Conservation (phyloP, 306 rosid genomes). For the Erythrophleum fordii region DNA sequence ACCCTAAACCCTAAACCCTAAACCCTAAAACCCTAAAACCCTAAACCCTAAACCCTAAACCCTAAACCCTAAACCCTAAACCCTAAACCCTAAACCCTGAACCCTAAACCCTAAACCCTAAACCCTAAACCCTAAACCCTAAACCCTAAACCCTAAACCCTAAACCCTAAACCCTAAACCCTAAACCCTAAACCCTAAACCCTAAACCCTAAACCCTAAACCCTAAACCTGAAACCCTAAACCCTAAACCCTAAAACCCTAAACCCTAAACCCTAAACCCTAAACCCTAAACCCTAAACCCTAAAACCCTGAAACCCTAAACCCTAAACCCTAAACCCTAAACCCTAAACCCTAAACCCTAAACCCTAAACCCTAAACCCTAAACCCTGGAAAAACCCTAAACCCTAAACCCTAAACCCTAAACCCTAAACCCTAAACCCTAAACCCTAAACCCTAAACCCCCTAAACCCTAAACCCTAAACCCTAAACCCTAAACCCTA, state of each 20-base stretch:
- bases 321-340: neutral
- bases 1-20: neutral
- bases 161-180: conserved; percentile 28
- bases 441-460: neutral
- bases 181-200: conserved; percentile 30
- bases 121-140: conserved; percentile 35
- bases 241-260: conserved; percentile 15
- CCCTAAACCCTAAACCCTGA: neutral
- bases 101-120: conserved; percentile 32
- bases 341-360: neutral
- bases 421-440: neutral
- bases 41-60: neutral
- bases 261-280: conserved; percentile 33
- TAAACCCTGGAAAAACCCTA: conserved; percentile 19
- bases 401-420: conserved; percentile 11
- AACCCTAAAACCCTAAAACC: neutral
- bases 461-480: neutral
- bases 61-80: neutral
- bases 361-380: conserved; percentile 25
- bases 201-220: conserved; percentile 20
- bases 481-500: conserved; percentile 19
- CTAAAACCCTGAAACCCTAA: conserved; percentile 8
- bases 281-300: conserved; percentile 17
- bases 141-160: conserved; percentile 36
- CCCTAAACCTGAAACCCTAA: conserved; percentile 21